A percentile compares a stretch with the other conserved stretches of the same genome.
Evolutionary conservation across 306 rosid genomes (phyloP).

Genomic region (Malus sylvestris): DNA sequence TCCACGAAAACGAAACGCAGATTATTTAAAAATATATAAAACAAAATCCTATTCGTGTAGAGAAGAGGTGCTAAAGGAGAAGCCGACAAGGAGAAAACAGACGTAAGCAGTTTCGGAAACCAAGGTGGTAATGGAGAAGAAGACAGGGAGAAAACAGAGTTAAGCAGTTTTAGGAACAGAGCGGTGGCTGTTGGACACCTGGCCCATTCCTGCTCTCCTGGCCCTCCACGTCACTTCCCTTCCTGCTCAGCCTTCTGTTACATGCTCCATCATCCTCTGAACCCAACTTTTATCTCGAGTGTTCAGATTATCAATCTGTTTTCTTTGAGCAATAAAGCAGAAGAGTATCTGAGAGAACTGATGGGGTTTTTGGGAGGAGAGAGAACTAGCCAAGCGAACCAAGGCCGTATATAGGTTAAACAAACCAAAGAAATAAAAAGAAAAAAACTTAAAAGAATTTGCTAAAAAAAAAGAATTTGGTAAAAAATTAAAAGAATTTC

Average conservation of each 20-base stretch:
- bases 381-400: neutral
- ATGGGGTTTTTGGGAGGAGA: neutral
- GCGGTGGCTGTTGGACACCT: constrained; percentile 41
- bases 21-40: neutral
- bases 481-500: neutral
- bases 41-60: constrained; percentile 18
- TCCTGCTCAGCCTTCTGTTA: constrained; percentile 18
- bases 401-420: neutral
- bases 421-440: neutral
- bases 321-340: neutral
- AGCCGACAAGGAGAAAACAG: neutral
- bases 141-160: neutral
- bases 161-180: constrained; percentile 1
- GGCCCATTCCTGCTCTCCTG: constrained; percentile 25
- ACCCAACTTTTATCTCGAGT: neutral
- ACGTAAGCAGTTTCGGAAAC: no score
- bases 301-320: neutral
- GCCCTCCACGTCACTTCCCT: constrained; percentile 40
- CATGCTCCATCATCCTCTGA: neutral
- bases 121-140: neutral
- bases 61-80: neutral
- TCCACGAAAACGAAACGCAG: constrained; percentile 2
- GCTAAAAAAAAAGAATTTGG: neutral
- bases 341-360: neutral
- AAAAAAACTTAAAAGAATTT: neutral